These are phyloP conservation scores for Petunia axillaris DNA, from an alignment of 257 asterid species.

Conservation along the genomic window DNA sequence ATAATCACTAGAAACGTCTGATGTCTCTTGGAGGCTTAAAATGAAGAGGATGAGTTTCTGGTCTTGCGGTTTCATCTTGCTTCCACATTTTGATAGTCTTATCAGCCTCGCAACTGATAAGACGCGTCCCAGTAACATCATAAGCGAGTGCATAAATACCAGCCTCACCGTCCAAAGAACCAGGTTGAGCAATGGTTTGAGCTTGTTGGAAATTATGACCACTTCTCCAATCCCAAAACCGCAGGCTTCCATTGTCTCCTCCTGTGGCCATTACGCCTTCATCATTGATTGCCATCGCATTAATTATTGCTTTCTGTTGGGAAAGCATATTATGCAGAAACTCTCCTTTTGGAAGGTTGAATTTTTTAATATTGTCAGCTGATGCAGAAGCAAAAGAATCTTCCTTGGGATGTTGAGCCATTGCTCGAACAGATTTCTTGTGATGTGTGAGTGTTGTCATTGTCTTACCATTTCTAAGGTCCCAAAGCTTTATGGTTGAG, in stretches of 20 bases:
- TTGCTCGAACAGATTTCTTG: slow-evolving; percentile 21
- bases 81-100: slow-evolving; percentile 97
- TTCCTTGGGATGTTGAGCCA: slow-evolving; percentile 1
- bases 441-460: slow-evolving; percentile 22
- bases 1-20: no score
- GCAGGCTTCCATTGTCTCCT: slow-evolving; percentile 95
- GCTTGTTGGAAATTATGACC: slow-evolving; percentile 96
- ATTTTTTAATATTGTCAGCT: slow-evolving; percentile 88
- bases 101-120: slow-evolving; percentile 87
- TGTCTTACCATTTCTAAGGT: slow-evolving; percentile 72
- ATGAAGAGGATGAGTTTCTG: slow-evolving; percentile 40
- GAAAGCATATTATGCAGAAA: slow-evolving; percentile 95
- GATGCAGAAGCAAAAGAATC: slow-evolving; percentile 83
- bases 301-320: slow-evolving; percentile 91
- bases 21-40: no score
- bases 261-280: slow-evolving; percentile 89
- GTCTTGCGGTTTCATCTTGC: slow-evolving; percentile 84
- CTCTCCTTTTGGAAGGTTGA: slow-evolving; percentile 89
- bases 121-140: slow-evolving; percentile 75
- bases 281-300: slow-evolving; percentile 81
- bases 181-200: slow-evolving; percentile 92
- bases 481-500: slow-evolving; percentile 92
- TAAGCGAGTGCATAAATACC: slow-evolving; percentile 71
- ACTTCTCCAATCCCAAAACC: slow-evolving; percentile 99
- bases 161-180: slow-evolving; percentile 93